Conservation (phyloP, 345 rosid species). For the thale cress (Arabidopsis thaliana) region DNA sequence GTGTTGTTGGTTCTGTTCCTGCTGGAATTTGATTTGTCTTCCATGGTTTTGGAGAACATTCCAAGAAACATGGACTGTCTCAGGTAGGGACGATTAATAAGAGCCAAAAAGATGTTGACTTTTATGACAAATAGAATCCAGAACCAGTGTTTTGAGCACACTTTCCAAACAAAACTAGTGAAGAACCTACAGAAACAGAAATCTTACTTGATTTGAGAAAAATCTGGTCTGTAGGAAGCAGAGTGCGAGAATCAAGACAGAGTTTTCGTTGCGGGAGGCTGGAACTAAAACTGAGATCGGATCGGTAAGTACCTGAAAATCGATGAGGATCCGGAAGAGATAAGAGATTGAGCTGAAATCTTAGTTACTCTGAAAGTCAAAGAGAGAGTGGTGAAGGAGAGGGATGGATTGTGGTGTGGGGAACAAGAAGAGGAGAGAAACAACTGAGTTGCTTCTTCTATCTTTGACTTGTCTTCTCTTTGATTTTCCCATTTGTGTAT, state of each 20-base stretch:
- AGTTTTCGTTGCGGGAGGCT: neutral
- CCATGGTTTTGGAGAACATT: conserved; percentile 45
- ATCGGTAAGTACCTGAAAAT: conserved; percentile 19
- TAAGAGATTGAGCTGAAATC: conserved; percentile 11
- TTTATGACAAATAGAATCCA: conserved; percentile 13
- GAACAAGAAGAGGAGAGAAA: conserved; percentile 25
- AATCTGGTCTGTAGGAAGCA: neutral
- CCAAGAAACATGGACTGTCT: conserved; percentile 35
- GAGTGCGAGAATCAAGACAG: conserved; percentile 10
- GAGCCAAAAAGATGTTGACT: neutral
- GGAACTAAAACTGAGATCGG: neutral
- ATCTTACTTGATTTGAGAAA: conserved; percentile 13
- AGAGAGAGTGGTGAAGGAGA: conserved; percentile 22
- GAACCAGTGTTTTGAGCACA: neutral
- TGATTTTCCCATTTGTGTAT: neutral
- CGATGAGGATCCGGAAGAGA: conserved; percentile 23
- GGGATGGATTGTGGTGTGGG: conserved; percentile 8
- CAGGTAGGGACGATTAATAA: neutral
- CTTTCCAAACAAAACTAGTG: neutral
- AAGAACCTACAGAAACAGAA: neutral
- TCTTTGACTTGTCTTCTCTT: conserved; percentile 36
- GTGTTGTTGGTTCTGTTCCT: conserved; percentile 33
- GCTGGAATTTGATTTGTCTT: conserved; percentile 42
- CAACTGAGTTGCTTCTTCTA: conserved; percentile 33
- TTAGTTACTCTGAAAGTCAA: neutral